Evolutionary conservation across 2,329 filamentous ascomycete genomes (phyloP).

Genomic region (Fusarium musae): DNA sequence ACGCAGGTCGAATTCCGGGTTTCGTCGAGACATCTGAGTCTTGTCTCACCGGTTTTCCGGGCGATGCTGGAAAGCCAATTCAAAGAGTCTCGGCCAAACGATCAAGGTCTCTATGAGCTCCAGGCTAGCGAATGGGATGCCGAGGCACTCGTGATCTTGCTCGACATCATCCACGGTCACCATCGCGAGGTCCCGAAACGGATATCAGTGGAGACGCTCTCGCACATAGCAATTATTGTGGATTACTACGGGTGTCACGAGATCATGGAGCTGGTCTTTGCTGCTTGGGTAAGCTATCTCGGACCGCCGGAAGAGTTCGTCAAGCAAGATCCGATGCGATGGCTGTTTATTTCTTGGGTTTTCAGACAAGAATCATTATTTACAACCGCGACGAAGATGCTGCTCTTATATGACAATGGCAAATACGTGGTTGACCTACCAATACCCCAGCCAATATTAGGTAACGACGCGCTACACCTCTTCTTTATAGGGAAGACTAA

Average conservation of each 20-base stretch:
- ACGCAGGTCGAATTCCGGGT: conserved; percentile 18
- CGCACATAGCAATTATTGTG: conserved; percentile 45
- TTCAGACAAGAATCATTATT: conserved; percentile 10
- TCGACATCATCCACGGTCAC: conserved; percentile 46
- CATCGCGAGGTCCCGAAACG: conserved; percentile 33
- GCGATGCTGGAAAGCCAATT: conserved; percentile 24
- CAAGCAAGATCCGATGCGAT: conserved; percentile 3
- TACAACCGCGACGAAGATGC: neutral
- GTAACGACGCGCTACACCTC: neutral
- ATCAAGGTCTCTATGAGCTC: conserved; percentile 15
- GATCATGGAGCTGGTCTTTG: conserved; percentile 29
- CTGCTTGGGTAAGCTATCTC: conserved; percentile 10
- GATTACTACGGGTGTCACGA: conserved; percentile 49
- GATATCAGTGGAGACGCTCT: conserved; percentile 38
- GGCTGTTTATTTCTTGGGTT: conserved; percentile 25
- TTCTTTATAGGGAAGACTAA: neutral
- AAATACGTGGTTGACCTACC: conserved; percentile 9
- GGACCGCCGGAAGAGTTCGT: conserved; percentile 2
- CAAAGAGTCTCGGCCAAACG: conserved; percentile 9
- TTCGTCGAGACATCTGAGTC: conserved; percentile 24
- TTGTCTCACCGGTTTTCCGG: conserved; percentile 28
- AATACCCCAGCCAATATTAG: conserved; percentile 25
- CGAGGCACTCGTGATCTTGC: conserved; percentile 43
- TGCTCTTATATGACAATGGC: conserved; percentile 9
- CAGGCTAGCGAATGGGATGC: conserved; percentile 41